Conservation (phyloP, 2,329 filamentous ascomycete species). For the Pseudopyrenochaeta lycopersici region DNA sequence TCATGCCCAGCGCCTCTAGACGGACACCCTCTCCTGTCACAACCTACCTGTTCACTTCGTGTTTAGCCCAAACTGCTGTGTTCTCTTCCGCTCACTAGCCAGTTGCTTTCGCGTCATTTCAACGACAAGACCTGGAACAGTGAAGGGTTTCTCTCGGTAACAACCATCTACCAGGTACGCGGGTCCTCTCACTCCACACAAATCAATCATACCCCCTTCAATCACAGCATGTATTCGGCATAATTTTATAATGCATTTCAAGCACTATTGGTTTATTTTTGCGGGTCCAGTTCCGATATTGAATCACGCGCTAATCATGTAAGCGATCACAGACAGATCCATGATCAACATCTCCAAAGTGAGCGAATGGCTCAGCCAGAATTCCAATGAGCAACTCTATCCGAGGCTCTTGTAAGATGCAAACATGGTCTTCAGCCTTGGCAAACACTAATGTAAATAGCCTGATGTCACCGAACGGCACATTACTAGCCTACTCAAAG, state of each 20-base stretch:
- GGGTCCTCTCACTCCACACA: too few relatives aligned
- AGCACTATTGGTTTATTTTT: background rate
- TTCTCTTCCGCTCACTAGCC: background rate
- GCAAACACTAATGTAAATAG: conserved; percentile 33
- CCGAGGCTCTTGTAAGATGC: conserved; percentile 54
- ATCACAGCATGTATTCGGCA: background rate
- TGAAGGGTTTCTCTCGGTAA: too few relatives aligned
- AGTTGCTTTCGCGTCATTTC: background rate
- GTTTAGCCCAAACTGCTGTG: conserved; percentile 7
- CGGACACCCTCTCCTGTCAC: conserved; percentile 6
- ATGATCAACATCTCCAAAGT: conserved; percentile 58
- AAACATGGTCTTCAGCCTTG: background rate
- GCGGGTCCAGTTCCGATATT: conserved; percentile 5
- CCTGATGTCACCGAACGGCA: conserved; percentile 62
- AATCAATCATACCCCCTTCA: too few relatives aligned
- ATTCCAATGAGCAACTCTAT: conserved; percentile 55
- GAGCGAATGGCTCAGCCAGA: conserved; percentile 55
- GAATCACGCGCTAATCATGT: conserved; percentile 19
- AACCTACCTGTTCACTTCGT: background rate
- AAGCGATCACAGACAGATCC: conserved; percentile 14
- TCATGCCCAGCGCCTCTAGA: conserved; percentile 12
- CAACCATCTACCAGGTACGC: too few relatives aligned
- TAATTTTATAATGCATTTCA: background rate
- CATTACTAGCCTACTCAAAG: conserved; percentile 59
- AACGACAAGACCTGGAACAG: too few relatives aligned